These are phyloP conservation scores for Gonium pectorale DNA, from an alignment of 139 green algal species.

Conservation along the genomic window DNA sequence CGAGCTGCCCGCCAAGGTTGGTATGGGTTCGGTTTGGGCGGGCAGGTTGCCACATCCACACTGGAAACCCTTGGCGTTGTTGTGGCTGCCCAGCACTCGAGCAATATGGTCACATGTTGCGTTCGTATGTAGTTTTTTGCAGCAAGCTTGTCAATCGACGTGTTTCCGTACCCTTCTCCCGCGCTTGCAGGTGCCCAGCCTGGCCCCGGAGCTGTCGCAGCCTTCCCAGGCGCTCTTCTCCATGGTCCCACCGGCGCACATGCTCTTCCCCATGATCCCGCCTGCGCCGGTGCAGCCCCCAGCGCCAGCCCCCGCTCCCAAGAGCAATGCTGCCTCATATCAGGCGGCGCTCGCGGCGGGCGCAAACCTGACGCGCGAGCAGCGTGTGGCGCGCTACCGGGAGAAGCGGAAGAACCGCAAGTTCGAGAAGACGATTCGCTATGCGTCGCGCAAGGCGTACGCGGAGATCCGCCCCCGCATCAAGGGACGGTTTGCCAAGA, in stretches of 20 bases:
- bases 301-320: not conserved
- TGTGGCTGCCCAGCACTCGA: too few relatives aligned
- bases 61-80: too few relatives aligned
- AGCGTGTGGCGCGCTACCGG: slow-evolving; percentile 72
- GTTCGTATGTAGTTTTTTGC: too few relatives aligned
- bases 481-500: slow-evolving; percentile 86
- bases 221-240: not conserved
- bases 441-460: slow-evolving; percentile 86
- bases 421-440: slow-evolving; percentile 90
- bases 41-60: too few relatives aligned
- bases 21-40: too few relatives aligned
- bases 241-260: not conserved
- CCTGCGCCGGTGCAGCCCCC: too few relatives aligned
- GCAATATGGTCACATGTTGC: too few relatives aligned
- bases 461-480: slow-evolving; percentile 87
- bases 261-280: not conserved
- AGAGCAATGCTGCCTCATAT: not conserved
- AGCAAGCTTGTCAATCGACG: too few relatives aligned
- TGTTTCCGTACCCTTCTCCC: too few relatives aligned
- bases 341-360: not conserved
- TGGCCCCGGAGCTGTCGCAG: not conserved
- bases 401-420: slow-evolving; percentile 83
- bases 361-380: slow-evolving; percentile 59
- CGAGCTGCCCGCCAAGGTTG: slow-evolving; percentile 14
- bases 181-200: too few relatives aligned